Evolutionary conservation across 2,329 filamentous ascomycete genomes (phyloP).

Genomic region (Ophiobolus disseminans): DNA sequence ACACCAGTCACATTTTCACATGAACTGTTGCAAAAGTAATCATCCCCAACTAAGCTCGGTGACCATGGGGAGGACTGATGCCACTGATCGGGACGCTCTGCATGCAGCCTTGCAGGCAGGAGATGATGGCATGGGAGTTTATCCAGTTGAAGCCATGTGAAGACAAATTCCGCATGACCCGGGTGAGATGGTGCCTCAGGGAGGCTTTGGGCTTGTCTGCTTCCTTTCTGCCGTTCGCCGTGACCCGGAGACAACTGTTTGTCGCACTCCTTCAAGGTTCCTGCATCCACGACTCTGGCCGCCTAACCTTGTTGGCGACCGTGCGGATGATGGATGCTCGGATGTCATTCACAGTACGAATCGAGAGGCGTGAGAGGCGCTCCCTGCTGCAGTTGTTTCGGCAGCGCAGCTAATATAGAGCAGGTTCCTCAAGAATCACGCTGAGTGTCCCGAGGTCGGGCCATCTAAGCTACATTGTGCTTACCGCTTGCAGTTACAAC

Average conservation of each 20-base stretch:
- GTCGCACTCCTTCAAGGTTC: conserved; percentile 23
- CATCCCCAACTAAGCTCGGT: conserved; percentile 8
- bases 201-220: conserved; percentile 20
- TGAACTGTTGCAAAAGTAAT: conserved; percentile 1
- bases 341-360: conserved; percentile 15
- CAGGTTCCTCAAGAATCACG: conserved; percentile 21
- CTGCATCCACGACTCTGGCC: conserved; percentile 11
- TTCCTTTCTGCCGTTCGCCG: conserved; percentile 22
- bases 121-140: too few species aligned
- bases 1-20: conserved; percentile 8
- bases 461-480: conserved; percentile 27
- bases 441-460: conserved; percentile 26
- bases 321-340: conserved; percentile 11
- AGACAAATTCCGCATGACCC: conserved; percentile 10
- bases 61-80: conserved; percentile 9
- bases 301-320: conserved; percentile 6
- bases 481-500: conserved; percentile 35
- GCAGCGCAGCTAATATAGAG: conserved; percentile 32
- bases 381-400: conserved; percentile 24
- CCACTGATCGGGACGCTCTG: conserved; percentile 18
- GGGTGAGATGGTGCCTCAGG: conserved; percentile 24
- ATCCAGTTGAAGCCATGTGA: too few species aligned
- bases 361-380: conserved; percentile 21
- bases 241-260: conserved; percentile 14
- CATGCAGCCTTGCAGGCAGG: too few species aligned